Evolutionary conservation across 2,329 filamentous ascomycete genomes (phyloP).

Genomic region (Apiospora hydei): DNA sequence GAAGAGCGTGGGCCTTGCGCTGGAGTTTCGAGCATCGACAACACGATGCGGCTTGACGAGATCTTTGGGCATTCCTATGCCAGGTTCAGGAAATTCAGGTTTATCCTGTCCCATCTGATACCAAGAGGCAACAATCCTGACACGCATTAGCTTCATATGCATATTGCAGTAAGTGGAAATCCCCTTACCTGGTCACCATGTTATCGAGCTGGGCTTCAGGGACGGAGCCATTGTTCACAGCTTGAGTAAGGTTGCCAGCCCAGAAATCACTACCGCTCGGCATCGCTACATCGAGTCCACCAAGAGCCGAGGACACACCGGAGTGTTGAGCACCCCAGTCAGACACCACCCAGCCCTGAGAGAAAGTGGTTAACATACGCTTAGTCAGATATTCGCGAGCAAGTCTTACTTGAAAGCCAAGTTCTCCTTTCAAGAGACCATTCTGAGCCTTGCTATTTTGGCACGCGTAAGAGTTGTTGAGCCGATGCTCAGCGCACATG

Average conservation of each 20-base stretch:
- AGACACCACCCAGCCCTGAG: constrained; percentile 46
- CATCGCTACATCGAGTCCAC: constrained; percentile 61
- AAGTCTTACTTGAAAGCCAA: constrained; percentile 58
- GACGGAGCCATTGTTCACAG: constrained; percentile 57
- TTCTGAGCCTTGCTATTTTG: constrained; percentile 74
- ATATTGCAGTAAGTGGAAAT: no score
- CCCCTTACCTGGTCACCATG: constrained; percentile 57
- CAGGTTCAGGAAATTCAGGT: constrained; percentile 36
- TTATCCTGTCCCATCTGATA: constrained; percentile 48
- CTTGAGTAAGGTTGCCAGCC: constrained; percentile 53
- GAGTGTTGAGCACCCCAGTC: constrained; percentile 53
- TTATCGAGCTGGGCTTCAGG: constrained; percentile 52
- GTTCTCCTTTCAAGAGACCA: constrained; percentile 68
- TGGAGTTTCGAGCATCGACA: constrained; percentile 50
- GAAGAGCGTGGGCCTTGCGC: constrained; percentile 36
- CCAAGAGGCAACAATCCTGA: constrained; percentile 46
- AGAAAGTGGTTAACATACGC: neutral
- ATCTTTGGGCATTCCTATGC: constrained; percentile 45
- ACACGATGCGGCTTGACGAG: constrained; percentile 45
- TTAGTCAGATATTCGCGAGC: neutral
- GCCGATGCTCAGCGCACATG: constrained; percentile 72
- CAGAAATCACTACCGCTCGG: constrained; percentile 49
- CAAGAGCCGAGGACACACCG: constrained; percentile 51
- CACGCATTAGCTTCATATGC: neutral
- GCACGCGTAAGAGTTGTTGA: constrained; percentile 77